Base-by-base conservation (phyloP, 2,329 filamentous ascomycete species). In the Epichloe gansuensis region DNA sequence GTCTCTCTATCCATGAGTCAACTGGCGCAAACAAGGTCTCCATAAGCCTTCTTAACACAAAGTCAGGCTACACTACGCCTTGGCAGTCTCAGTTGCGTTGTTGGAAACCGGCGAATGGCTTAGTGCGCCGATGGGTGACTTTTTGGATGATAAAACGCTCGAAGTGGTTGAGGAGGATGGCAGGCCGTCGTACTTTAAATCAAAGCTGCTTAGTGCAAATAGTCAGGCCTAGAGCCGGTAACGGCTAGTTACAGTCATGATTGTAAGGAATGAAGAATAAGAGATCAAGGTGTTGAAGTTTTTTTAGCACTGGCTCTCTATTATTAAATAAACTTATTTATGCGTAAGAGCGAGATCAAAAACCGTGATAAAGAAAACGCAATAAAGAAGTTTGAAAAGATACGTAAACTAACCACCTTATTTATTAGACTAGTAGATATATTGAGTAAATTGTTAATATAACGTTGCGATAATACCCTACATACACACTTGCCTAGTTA, bases 1-100 rank as follows among this genome's bases (percentile, higher is more conserved):
- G 64, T 2, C 60, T 66, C 1, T 63, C 61, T 1, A 66, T 66
- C 3, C 64, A 66, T 12, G 56, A 63, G 4, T 66, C 64, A 0
- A 56, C 58, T 0, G 62, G 57, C 0, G 58, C 56, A 1, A 52
- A 58, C 31, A 66, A 66, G 38, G 48, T 66, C 1, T 66, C 61
- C 0, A 57, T 66, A 15, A 58, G 61, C 9, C 52, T 65, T 4
- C 58, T 66, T 12, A 57, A 60, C 51, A 65, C 64, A 23, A 59
- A 57, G 21, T 64, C 61, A 0, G 59, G 59, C 2, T 66, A 59
- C 46, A 66, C 64, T 0, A 66, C 64, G 0, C 64, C 64, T 0
- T 66, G 64, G 64, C 64, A 66, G n/a, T n/a, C n/a, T n/a, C 55
- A n/a, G 56, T 60, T 21, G 59, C 58, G 3, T 40, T 46, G 13